Evolutionary conservation across 2,329 filamentous ascomycete species (phyloP).

Genomic region (Thielaviopsis ethacetica): DNA sequence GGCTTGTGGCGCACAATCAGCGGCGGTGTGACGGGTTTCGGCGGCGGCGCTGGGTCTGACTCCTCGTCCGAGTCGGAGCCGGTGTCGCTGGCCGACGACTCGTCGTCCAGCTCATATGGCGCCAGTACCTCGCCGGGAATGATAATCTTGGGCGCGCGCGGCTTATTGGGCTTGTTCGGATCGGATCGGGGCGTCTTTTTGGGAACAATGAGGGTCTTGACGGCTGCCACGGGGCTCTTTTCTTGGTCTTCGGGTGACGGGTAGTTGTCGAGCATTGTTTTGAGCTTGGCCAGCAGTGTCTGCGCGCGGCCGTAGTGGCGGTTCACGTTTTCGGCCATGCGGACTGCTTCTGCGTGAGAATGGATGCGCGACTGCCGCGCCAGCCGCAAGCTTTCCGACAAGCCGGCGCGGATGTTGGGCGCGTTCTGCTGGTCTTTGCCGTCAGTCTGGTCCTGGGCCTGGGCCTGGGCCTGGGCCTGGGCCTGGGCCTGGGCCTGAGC

Average conservation of each 20-base stretch:
- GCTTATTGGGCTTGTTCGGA: slow-evolving; percentile 14
- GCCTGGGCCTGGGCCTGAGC: slow-evolving; percentile 23
- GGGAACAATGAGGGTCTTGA: not conserved
- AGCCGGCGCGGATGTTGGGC: slow-evolving; percentile 38
- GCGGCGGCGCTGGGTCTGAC: slow-evolving; percentile 23
- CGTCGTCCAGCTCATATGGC: slow-evolving; percentile 48
- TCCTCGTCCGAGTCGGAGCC: slow-evolving; percentile 31
- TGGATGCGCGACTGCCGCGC: slow-evolving; percentile 40
- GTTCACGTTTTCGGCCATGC: slow-evolving; percentile 47
- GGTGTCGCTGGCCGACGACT: slow-evolving; percentile 36
- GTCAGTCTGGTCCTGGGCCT: not conserved
- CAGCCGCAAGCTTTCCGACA: slow-evolving; percentile 39
- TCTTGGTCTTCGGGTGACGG: slow-evolving; percentile 34
- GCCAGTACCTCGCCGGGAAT: slow-evolving; percentile 50
- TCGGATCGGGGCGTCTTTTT: slow-evolving; percentile 3
- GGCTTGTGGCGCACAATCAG: slow-evolving; percentile 6
- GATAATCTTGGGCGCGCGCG: slow-evolving; percentile 39
- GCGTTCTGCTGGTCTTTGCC: slow-evolving; percentile 17
- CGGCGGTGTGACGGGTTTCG: slow-evolving; percentile 15
- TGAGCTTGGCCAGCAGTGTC: slow-evolving; percentile 40
- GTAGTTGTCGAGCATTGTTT: slow-evolving; percentile 44
- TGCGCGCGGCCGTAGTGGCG: slow-evolving; percentile 45
- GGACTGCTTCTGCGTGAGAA: slow-evolving; percentile 43
- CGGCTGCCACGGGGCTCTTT: not conserved
- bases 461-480: slow-evolving; percentile 23